phyloP scores from a whole-genome alignment of 2,329 filamentous ascomycete species.

The Monilinia polystroma region DNA sequence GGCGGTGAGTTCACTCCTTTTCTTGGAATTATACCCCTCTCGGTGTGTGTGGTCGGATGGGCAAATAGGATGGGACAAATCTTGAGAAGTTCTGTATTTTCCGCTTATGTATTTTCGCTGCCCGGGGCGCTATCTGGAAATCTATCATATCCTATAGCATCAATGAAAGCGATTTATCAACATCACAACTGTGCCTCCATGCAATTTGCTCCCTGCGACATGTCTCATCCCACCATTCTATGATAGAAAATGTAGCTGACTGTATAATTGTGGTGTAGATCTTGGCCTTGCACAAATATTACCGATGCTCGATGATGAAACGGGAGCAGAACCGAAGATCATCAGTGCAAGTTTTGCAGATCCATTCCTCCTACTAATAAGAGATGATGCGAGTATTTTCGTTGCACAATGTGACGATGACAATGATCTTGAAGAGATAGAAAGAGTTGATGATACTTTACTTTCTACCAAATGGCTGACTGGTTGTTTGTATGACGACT shows the following conservation, averaged over 20 bases:
- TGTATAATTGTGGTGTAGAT: conserved; percentile 50
- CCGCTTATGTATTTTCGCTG: conserved; percentile 30
- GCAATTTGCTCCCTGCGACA: conserved; percentile 31
- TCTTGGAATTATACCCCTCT: conserved; percentile 27
- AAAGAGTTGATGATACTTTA: conserved; percentile 58
- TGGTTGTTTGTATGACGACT: conserved; percentile 79
- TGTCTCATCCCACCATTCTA: conserved; percentile 23
- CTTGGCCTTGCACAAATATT: conserved; percentile 87
- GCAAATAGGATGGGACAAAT: conserved; percentile 10
- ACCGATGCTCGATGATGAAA: conserved; percentile 89
- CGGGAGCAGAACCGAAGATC: conserved; percentile 74
- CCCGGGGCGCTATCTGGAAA: conserved; percentile 40
- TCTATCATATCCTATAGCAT: conserved; percentile 43
- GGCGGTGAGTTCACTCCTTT: conserved; percentile 59
- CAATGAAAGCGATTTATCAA: conserved; percentile 43
- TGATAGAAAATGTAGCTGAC: conserved; percentile 26
- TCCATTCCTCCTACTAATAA: conserved; percentile 77
- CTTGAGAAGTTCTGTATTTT: conserved; percentile 17
- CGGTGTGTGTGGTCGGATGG: conserved; percentile 7
- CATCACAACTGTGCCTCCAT: conserved; percentile 34
- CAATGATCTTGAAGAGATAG: conserved; percentile 82
- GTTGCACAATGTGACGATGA: conserved; percentile 77
- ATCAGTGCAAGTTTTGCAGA: conserved; percentile 81
- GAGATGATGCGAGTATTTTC: conserved; percentile 79
- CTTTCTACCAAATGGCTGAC: conserved; percentile 72